Evolutionary conservation across 305 asterid genomes (phyloP).

Genomic region (Solanum aculeatissimum): DNA sequence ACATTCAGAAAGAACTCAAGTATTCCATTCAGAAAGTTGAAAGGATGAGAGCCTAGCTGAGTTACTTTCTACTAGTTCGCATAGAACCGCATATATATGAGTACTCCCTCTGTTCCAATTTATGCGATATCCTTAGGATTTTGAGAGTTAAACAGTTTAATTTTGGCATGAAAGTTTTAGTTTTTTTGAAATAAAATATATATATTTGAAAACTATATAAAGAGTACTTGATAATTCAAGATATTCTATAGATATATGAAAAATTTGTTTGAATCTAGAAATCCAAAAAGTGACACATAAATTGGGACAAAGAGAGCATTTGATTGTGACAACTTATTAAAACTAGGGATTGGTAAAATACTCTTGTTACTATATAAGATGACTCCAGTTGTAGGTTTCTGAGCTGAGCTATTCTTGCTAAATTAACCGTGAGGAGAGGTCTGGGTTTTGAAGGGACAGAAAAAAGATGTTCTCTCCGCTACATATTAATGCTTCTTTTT

Average conservation of each 20-base stretch:
- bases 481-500: no score
- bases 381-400: not conserved
- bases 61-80: not conserved
- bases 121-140: not conserved
- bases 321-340: not conserved
- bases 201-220: not conserved
- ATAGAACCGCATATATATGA: not conserved
- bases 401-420: not conserved
- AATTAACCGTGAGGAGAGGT: not conserved
- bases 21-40: constrained; percentile 75
- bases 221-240: not conserved
- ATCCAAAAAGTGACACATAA: no score
- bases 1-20: constrained; percentile 93
- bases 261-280: no score
- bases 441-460: not conserved
- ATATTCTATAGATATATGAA: no score
- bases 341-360: not conserved
- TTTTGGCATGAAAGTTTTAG: not conserved
- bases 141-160: not conserved
- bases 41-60: constrained; percentile 21
- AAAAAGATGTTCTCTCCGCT: no score
- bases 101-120: not conserved
- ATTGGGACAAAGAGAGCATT: not conserved
- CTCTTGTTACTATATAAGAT: not conserved
- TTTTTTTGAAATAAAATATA: not conserved